Evolutionary conservation across 2,329 filamentous ascomycete species (phyloP).

Genomic region (Blastomyces percursus): DNA sequence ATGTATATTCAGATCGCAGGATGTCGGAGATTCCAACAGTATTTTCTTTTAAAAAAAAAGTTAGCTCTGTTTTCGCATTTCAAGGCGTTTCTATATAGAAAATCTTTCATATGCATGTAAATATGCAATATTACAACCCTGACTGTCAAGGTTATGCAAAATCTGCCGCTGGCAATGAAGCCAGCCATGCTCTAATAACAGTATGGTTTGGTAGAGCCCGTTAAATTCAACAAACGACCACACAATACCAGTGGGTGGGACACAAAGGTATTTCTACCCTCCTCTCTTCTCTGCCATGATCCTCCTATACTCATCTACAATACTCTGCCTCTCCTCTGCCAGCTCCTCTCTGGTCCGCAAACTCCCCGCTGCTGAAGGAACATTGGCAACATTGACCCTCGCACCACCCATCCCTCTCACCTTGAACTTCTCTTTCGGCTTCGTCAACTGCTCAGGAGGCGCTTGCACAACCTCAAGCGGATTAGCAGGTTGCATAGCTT

Average conservation of each 20-base stretch:
- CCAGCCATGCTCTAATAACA: background rate
- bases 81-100: background rate
- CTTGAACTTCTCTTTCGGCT: conserved; percentile 53
- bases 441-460: conserved; percentile 60
- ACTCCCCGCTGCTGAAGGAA: conserved; percentile 59
- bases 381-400: conserved; percentile 54
- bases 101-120: background rate
- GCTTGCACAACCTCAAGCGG: conserved; percentile 53
- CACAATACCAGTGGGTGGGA: background rate
- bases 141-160: background rate
- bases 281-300: conserved; percentile 51
- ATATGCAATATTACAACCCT: background rate
- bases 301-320: conserved; percentile 63
- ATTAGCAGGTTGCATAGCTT: conserved; percentile 37
- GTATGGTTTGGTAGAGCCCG: background rate
- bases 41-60: background rate
- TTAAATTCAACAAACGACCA: background rate
- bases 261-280: conserved; percentile 12
- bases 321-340: conserved; percentile 54
- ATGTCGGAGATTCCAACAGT: background rate
- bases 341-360: conserved; percentile 62
- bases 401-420: conserved; percentile 47
- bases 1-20: background rate
- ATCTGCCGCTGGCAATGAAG: background rate
- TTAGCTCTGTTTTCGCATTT: background rate